Evolutionary conservation across 2,329 filamentous ascomycete species (phyloP).

Genomic region (Paraphaeosphaeria minitans): DNA sequence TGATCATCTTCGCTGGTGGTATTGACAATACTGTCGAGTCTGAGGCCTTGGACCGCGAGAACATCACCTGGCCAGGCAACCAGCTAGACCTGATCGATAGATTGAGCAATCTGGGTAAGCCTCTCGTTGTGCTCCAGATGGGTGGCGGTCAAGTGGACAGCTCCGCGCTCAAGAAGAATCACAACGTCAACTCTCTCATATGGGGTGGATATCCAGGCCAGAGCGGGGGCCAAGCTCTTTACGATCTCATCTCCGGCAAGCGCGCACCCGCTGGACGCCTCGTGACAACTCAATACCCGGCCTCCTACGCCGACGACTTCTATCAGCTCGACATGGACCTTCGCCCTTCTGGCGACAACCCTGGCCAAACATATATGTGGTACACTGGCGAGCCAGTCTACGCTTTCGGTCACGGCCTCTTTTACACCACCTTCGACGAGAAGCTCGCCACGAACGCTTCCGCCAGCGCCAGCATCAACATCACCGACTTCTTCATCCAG

Average conservation of each 20-base stretch:
- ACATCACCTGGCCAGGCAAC: conserved; percentile 58
- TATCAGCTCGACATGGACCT: conserved; percentile 63
- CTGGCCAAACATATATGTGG: conserved; percentile 60
- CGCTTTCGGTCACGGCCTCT: too few relatives aligned
- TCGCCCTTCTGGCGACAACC: conserved; percentile 51
- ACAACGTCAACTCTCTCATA: conserved; percentile 57
- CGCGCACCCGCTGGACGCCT: conserved; percentile 59
- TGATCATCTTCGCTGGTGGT: conserved; percentile 61
- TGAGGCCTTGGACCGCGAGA: conserved; percentile 58
- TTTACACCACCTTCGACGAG: too few relatives aligned
- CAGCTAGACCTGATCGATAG: conserved; percentile 59
- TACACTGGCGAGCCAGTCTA: too few relatives aligned
- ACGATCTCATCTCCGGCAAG: conserved; percentile 60
- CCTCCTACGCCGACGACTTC: conserved; percentile 54
- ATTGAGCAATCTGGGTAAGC: conserved; percentile 55
- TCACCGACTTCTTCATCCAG: too few relatives aligned
- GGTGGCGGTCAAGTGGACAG: conserved; percentile 59
- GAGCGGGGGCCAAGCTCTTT: conserved; percentile 61
- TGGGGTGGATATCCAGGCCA: conserved; percentile 67
- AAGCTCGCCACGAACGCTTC: too few relatives aligned
- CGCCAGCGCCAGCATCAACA: too few relatives aligned
- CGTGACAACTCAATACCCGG: conserved; percentile 62
- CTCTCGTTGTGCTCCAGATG: conserved; percentile 58
- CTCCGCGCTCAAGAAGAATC: conserved; percentile 54
- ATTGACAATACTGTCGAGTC: conserved; percentile 59